These are phyloP conservation scores for Stellera chamaejasme DNA, from an alignment of 345 rosid genomes.

Conservation along the genomic window DNA sequence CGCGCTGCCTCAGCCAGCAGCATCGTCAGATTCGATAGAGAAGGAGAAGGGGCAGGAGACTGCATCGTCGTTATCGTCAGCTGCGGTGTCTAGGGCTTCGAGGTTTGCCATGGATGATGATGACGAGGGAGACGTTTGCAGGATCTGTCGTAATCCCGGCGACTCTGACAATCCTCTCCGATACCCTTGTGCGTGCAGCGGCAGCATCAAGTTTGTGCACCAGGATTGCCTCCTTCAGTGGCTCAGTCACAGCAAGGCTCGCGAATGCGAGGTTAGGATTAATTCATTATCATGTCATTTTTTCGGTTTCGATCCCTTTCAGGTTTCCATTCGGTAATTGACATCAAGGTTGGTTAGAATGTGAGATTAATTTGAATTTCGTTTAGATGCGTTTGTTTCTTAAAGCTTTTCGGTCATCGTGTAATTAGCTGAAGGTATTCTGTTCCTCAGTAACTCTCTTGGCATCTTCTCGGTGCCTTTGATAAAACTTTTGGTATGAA, in stretches of 20 bases:
- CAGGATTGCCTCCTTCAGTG: constrained; percentile 99
- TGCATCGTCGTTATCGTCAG: constrained; percentile 14
- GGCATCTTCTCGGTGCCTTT: too few relatives aligned
- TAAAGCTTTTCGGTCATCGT: neutral
- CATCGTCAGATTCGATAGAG: constrained; percentile 6
- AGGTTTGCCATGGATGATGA: constrained; percentile 61
- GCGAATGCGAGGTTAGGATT: constrained; percentile 89
- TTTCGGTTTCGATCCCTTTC: neutral
- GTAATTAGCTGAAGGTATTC: neutral
- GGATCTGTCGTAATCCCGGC: constrained; percentile 98
- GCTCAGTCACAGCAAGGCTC: constrained; percentile 98
- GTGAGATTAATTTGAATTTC: constrained; percentile 7
- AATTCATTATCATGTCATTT: neutral
- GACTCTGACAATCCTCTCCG: constrained; percentile 83
- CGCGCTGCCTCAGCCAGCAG: neutral
- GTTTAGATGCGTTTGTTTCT: neutral
- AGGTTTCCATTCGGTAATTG: neutral
- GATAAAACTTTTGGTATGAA: too few relatives aligned
- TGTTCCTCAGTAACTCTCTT: too few relatives aligned
- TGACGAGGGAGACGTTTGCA: constrained; percentile 93
- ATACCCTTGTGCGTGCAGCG: constrained; percentile 98
- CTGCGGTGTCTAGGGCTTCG: constrained; percentile 15
- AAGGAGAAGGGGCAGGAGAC: constrained; percentile 9
- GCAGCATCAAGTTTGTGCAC: constrained; percentile 96
- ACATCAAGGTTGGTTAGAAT: too few relatives aligned